Evolutionary conservation across 257 asterid genomes (phyloP).

Genomic region (Marsdenia floribunda): DNA sequence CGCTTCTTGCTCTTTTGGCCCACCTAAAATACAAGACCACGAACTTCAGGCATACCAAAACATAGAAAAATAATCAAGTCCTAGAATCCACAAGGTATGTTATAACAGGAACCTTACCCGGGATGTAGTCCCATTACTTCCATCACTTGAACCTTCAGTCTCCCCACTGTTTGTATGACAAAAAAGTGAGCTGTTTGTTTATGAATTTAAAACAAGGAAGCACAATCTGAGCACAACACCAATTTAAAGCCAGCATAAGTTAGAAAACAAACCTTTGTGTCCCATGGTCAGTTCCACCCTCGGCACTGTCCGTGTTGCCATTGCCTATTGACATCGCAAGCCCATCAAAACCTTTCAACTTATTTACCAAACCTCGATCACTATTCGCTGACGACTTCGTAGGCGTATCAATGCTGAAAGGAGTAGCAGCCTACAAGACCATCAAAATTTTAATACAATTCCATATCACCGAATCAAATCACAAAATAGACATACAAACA

Average conservation of each 20-base stretch:
- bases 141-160: conserved; percentile 77
- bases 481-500: no score
- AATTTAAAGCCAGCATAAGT: background rate
- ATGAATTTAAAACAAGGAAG: conserved; percentile 9
- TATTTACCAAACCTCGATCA: conserved; percentile 56
- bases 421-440: conserved; percentile 54
- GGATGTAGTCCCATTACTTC: conserved; percentile 61
- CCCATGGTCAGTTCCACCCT: conserved; percentile 52
- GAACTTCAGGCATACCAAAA: background rate
- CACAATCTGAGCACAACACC: background rate
- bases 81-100: background rate
- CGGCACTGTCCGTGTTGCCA: conserved; percentile 50
- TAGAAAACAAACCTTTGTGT: conserved; percentile 63
- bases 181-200: conserved; percentile 16
- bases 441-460: background rate
- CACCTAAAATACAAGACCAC: conserved; percentile 35
- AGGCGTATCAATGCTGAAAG: conserved; percentile 56
- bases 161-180: conserved; percentile 50
- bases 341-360: conserved; percentile 77
- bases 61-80: background rate
- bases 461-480: background rate
- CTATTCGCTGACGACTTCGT: conserved; percentile 53
- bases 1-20: conserved; percentile 57
- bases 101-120: conserved; percentile 37
- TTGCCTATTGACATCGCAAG: conserved; percentile 81